Base-by-base conservation (phyloP, 2,329 filamentous ascomycete genomes). In the Trichoderma harzianum region DNA sequence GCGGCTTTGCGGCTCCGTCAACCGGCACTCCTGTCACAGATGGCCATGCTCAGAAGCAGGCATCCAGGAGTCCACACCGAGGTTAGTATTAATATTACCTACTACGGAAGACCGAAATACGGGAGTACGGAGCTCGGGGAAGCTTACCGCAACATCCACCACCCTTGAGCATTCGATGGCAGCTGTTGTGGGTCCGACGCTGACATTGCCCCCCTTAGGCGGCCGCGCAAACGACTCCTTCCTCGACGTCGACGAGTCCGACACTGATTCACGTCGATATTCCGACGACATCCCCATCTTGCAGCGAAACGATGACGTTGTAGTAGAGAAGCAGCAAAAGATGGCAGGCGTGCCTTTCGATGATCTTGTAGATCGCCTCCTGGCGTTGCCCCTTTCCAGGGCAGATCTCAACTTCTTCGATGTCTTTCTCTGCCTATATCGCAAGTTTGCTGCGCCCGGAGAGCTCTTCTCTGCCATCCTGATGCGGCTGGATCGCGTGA, bases 361-460 rank as follows among this genome's bases (percentile, higher is more conserved):
- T 73, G 92, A 94, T 70, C 84, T 96, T 5, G 93, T 98, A 24
- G 94, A 97, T 80, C 91, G 94, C n/a, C 86, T 99, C 53, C 86
- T 98, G 28, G 88, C 91, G 0, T 88, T 93, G 73, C 93, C 93
- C 43, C 91, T 95, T 83, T 94, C 93, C 32, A 94, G 93, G 78
- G 88, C 91, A n/a, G 96, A 98, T 78, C 87, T 89, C 72, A 97
- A 97, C 80, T 99, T 98, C 78, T 88, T 89, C 1, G 90, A 94
- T 58, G 91, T 97, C 21, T 98, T 98, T 77, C 86, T 98, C 34
- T 97, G 95, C 74, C 85, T 98, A 16, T 98, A 98, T 82, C 92
- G 96, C 74, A 97, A 96, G 80, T 98, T 99, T 79, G 92, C 94
- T 5, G 89, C 95, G 2, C 96, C 96, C 0, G 87, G 88, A 11